Base-by-base conservation (phyloP, 805 yeast species). In the Spathaspora gorwiae region DNA sequence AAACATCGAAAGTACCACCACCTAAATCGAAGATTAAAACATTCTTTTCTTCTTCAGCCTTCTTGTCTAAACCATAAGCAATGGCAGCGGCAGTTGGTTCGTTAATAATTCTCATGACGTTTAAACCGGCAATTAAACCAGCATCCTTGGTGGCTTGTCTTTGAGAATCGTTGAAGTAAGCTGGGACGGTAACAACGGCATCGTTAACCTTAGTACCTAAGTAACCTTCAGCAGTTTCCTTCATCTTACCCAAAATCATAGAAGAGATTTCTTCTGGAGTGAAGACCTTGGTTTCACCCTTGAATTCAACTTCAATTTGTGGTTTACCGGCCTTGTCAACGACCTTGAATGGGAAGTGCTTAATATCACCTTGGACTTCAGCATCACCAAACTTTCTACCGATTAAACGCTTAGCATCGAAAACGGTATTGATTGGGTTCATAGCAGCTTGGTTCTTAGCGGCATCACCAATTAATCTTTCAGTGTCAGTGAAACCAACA, bases 131-230 rank as follows among this genome's bases (percentile, higher is more conserved):
- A 79, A 90, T 90, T 59, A 85, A 76, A 79, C 97, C 97, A 52
- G 97, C 96, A 71, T 90, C 97, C 79, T 90, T 90, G 65, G 97
- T 90, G 53, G 97, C 97, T 75, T 90, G 97, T 78, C 97, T 87
- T 76, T 90, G 97, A 44, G 97, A 87, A 71, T 90, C 97, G 73
- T 90, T 90, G 80, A 90, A 90, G 76, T 90, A 90, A 52, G 97
- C 97, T 47, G 97, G 97, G 54, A 90, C 97, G 46, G 97, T 90
- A 64, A 90, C 87, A 64, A 90, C 97, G 49, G 97, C 97, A 62
- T 90, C 92, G 56, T 80, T 83, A 56, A 71, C 74, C 47, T 60
- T 57, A 50, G 61, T 54, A 53, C 75, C 76, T 54, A 72, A 76
- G 70, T 84, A 90, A 59, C 87, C 94, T 75, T 90, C 96, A 52